Evolutionary conservation across 495 filamentous ascomycete species (phyloP), one percentile per base, ranked within the genome.

Genomic region (Neurospora terricola): DNA sequence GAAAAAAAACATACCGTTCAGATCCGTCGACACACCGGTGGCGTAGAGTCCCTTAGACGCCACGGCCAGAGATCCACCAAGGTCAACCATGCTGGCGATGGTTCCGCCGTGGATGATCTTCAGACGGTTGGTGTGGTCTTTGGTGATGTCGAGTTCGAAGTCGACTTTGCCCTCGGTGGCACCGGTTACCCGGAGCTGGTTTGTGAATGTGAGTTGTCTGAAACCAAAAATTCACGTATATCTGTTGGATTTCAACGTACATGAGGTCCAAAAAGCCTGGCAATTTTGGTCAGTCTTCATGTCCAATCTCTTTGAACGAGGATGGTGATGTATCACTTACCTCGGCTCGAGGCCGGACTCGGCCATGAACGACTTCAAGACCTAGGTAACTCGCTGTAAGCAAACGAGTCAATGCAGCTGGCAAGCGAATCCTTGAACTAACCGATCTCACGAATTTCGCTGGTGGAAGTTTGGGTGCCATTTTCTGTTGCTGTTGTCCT

Each of bases 61-160:
- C 37, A 99, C 94, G 6, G 95, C 96, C 23, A 99, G 84, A 10
- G 94, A 97, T 21, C 96, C 96, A 5, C 96, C 96, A 0, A 98
- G 87, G 77, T 99, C 96, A 62, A 97, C 94, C 91, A 98, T 93
- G 81, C 91, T 94, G 21, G 96, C 95, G 77, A 98, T 94, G 21
- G 96, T 96, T 43, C 95, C 96, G 62, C 96, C 96, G 83, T 99
- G 96, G 74, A 98, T 86, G 70, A 93, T 97, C 69, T 89, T 90
- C 10, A 98, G 86, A 27, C 96, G 90, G 78, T 98, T 99, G 5
- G 95, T 98, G 80, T 99, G 96, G 70, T 97, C 87, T 76, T 94
- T 93, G 54, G 90, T 82, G 70, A 99, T 92, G 71, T 92, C 87
- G 38, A 99, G 84, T 78, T 97, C 93, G 79, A 99, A 97, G 59